Evolutionary conservation across 495 filamentous ascomycete species (phyloP), one percentile per base, ranked within the genome.

Genomic region (Xylaria grammica): DNA sequence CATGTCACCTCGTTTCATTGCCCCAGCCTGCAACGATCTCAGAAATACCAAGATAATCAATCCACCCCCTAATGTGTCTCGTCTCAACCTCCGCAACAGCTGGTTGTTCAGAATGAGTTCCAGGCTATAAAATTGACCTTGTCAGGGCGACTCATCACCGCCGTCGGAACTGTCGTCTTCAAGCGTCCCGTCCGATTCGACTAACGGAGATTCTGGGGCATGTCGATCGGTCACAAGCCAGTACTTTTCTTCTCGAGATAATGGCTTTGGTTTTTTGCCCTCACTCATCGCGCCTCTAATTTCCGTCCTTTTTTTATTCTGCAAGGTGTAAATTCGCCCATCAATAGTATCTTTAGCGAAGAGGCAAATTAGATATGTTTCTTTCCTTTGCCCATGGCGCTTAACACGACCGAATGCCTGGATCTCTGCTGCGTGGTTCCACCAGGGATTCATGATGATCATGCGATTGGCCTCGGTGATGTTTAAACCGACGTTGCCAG

Each of bases 361-460:
- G 32, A 75, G 71, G 2, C 72, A 66, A 50, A 67, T 56, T 1
- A 72, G 63, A 13, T 68, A 65, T 3, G 75, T 76, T 60, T 74
- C 67, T 52, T 75, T 74, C 17, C 26, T 65, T 49, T 79, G 76
- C 11, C 76, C 77, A 42, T 76, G 69, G 26, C 76, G 68, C 46
- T 72, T 67, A 3, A 79, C 67, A 6, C 76, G 73, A 27, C 68
- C 67, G 13, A 77, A 66, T 3, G 75, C 76, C 50, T 78, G 77
- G 8, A 71, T 56, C 42, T 79, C 77, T 0, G 72, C 44, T 0
- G 63, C 69, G 0, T 48, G 76, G 56, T 89, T 89, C 84, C 85
- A 90, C 86, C 86, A 89, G 0, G 82, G 76, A 58, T 89, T 87
- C 0, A 87, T 56, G 1, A 82, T 75, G 17, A 88, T 83, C 49